Base-by-base conservation (phyloP, 2,329 filamentous ascomycete genomes). In the Aspergillus chevalieri region DNA sequence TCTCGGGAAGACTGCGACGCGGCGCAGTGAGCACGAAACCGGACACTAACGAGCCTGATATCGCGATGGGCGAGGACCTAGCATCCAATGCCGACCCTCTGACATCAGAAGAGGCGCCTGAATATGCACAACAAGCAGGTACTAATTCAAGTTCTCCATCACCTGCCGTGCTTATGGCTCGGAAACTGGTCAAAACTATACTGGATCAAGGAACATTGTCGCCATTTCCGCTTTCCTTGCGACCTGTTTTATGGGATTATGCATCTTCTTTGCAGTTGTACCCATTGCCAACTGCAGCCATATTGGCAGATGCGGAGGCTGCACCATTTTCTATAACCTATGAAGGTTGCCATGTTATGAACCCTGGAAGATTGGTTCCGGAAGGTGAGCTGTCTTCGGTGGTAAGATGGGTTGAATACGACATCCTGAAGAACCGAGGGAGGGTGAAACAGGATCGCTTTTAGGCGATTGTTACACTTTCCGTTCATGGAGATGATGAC, bases 321-420 rank as follows among this genome's bases (percentile, higher is more conserved):
- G 84, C 87, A 12, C 79, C 89, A 0, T 98, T 95, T 63, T 86
- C 86, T 47, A 76, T 96, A 56, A 95, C 88, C 12, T 97, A 97
- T 64, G 92, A 95, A 69, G 92, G 91, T 0, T 97, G 93, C 64
- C 88, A 93, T 72, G 91, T 96, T 30, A 85, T 98, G 80, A 98
- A 98, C 66, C 91, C 93, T 0, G 89, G 90, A 5, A 78, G 80
- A 44, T 69, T 98, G 45, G 78, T 94, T 21, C 83, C 88, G 0
- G 74, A 81, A 0, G 85, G 84, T 0, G 78, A 84, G 47, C 80
- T 82, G 55, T 83, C 84, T 3, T 81, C 85, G 26, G 10, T 30
- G 6, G 87, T 83, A 5, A 79, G 84, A 54, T 97, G 93, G 92
- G 78, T 92, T 1, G 93, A 97, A 72, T 97, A 92, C 73, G 86